These are phyloP conservation scores for Ascochyta clinopodiicola DNA, from an alignment of 2,329 filamentous ascomycete species.

Conservation along the genomic window DNA sequence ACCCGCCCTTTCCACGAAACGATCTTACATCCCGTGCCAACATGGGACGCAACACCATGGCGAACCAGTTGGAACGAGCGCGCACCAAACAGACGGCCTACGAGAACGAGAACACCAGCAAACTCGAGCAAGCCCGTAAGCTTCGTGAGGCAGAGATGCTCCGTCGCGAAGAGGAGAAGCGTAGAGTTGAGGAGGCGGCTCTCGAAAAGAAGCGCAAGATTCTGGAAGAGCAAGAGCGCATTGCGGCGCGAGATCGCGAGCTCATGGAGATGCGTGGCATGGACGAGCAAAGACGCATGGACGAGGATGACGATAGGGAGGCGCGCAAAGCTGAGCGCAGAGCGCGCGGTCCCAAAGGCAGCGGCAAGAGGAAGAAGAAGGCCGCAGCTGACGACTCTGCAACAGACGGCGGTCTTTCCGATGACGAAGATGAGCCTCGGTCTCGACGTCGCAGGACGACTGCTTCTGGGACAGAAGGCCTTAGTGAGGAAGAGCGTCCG, in stretches of 20 bases:
- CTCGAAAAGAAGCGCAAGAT: slow-evolving; percentile 80
- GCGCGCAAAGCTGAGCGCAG: slow-evolving; percentile 71
- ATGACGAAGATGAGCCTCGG: slow-evolving; percentile 47
- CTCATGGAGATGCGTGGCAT: slow-evolving; percentile 74
- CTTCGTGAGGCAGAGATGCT: slow-evolving; percentile 80
- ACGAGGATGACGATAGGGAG: slow-evolving; percentile 73
- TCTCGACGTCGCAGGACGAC: slow-evolving; percentile 47
- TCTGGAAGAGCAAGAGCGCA: slow-evolving; percentile 81
- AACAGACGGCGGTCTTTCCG: slow-evolving; percentile 46
- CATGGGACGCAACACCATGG: slow-evolving; percentile 96
- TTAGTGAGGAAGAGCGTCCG: slow-evolving; percentile 65
- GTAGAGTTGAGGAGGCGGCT: slow-evolving; percentile 71
- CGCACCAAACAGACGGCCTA: slow-evolving; percentile 87
- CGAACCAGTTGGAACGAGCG: slow-evolving; percentile 86
- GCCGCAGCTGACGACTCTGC: slow-evolving; percentile 54
- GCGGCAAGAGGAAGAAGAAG: slow-evolving; percentile 67
- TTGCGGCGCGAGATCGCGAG: slow-evolving; percentile 75
- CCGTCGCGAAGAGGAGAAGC: slow-evolving; percentile 77
- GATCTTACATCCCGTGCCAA: slow-evolving; percentile 94
- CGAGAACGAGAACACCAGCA: slow-evolving; percentile 89
- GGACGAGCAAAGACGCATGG: slow-evolving; percentile 70
- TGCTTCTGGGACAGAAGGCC: slow-evolving; percentile 49
- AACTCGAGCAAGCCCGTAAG: slow-evolving; percentile 80
- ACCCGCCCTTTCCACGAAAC: slow-evolving; percentile 84
- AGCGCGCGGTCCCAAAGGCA: slow-evolving; percentile 54